These are phyloP conservation scores for Phragmites australis DNA, from an alignment of 176 grass and related monocot species.

Conservation along the genomic window DNA sequence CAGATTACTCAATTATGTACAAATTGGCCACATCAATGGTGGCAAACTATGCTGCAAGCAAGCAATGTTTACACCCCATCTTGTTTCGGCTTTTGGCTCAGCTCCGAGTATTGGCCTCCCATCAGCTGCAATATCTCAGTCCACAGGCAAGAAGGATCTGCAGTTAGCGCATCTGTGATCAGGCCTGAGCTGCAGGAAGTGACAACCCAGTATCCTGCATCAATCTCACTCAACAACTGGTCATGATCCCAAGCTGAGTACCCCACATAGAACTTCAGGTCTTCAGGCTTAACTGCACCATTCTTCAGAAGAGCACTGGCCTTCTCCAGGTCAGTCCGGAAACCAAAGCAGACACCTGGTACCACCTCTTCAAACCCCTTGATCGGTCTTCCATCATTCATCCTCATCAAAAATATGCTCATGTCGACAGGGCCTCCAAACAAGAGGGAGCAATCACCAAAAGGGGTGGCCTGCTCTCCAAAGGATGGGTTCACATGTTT, in stretches of 20 bases:
- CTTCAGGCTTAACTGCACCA: slow-evolving; percentile 45
- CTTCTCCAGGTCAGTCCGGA: slow-evolving; percentile 64
- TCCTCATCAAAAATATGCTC: slow-evolving; percentile 72
- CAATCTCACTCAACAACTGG: slow-evolving; percentile 78
- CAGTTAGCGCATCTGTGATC: slow-evolving; percentile 41
- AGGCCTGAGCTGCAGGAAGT: slow-evolving; percentile 73
- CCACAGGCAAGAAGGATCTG: slow-evolving; percentile 57
- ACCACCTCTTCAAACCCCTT: slow-evolving; percentile 78
- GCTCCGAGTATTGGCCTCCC: slow-evolving; percentile 78
- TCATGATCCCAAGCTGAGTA: slow-evolving; percentile 81
- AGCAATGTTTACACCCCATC: slow-evolving; percentile 24
- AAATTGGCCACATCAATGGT: not conserved
- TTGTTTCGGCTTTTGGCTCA: slow-evolving; percentile 78
- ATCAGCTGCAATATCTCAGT: slow-evolving; percentile 77
- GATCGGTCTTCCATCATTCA: slow-evolving; percentile 17
- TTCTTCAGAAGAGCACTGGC: slow-evolving; percentile 55
- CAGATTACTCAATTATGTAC: slow-evolving; percentile 50
- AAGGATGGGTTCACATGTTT: slow-evolving; percentile 68
- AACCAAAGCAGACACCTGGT: slow-evolving; percentile 64
- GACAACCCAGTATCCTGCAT: slow-evolving; percentile 74
- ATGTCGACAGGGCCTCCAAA: slow-evolving; percentile 79
- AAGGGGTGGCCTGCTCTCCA: slow-evolving; percentile 43
- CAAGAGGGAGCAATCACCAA: slow-evolving; percentile 67
- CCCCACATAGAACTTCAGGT: slow-evolving; percentile 80
- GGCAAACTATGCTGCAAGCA: not conserved